Conservation (phyloP, 768 basidiomycete species). For the Gymnopilus junonius region DNA sequence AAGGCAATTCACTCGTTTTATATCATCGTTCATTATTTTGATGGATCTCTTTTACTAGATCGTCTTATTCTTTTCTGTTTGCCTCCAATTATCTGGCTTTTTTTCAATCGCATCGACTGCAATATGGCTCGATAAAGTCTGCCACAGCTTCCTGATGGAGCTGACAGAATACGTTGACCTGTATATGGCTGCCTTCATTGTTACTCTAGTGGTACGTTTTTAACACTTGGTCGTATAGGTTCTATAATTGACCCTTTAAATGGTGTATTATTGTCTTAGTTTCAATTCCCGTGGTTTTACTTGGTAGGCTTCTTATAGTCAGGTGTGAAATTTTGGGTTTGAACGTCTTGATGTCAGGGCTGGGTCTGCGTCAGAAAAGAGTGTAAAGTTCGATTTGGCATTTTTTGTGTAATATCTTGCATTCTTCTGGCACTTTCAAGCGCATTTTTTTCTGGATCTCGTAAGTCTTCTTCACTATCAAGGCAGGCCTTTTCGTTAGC, state of each 20-base stretch:
- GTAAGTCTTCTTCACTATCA: slow-evolving; percentile 30
- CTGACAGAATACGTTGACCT: slow-evolving; percentile 38
- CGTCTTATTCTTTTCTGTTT: slow-evolving; percentile 52
- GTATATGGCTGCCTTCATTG: slow-evolving; percentile 46
- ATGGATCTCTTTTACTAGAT: slow-evolving; percentile 32
- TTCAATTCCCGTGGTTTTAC: slow-evolving; percentile 50
- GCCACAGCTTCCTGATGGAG: slow-evolving; percentile 35
- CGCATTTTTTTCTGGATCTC: slow-evolving; percentile 45
- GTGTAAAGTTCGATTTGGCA: slow-evolving; percentile 38
- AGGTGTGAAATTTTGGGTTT: too few species aligned
- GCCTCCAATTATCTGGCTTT: slow-evolving; percentile 51
- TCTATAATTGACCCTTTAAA: background rate
- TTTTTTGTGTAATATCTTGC: slow-evolving; percentile 43
- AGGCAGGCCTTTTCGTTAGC: background rate
- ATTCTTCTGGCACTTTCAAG: slow-evolving; percentile 42
- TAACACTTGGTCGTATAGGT: background rate
- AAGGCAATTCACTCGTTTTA: slow-evolving; percentile 35
- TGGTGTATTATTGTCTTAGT: slow-evolving; percentile 26
- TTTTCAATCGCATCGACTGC: slow-evolving; percentile 50
- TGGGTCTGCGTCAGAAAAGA: slow-evolving; percentile 53
- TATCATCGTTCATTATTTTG: background rate
- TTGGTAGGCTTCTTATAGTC: slow-evolving; percentile 31
- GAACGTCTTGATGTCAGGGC: slow-evolving; percentile 38
- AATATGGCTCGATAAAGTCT: slow-evolving; percentile 56
- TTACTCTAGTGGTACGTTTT: slow-evolving; percentile 43